Evolutionary conservation across 768 basidiomycete species (phyloP).

Genomic region (Boletus reticuloceps): DNA sequence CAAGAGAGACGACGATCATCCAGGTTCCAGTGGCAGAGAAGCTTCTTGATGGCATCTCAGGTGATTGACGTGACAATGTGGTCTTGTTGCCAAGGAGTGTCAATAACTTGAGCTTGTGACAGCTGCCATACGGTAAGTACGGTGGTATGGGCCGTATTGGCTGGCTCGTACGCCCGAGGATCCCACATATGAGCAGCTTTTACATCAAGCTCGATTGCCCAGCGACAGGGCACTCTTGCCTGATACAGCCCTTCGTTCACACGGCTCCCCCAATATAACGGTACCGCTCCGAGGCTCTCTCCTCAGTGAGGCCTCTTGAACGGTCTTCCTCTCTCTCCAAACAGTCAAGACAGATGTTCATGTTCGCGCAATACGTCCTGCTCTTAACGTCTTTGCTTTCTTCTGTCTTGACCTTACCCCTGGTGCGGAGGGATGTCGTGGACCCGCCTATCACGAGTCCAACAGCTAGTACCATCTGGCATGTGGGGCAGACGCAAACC

Average conservation of each 20-base stretch:
- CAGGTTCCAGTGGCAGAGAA: neutral
- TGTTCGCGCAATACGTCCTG: slow-evolving; percentile 25
- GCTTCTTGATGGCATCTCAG: slow-evolving; percentile 12
- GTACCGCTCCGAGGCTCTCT: neutral
- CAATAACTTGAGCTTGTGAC: too few species aligned
- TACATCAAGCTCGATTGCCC: neutral
- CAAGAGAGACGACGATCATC: slow-evolving; percentile 3
- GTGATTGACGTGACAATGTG: slow-evolving; percentile 1
- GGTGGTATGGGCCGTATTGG: too few species aligned
- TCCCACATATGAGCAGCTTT: slow-evolving; percentile 1
- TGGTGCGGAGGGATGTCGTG: slow-evolving; percentile 43
- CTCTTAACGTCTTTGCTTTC: slow-evolving; percentile 19
- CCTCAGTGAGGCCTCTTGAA: slow-evolving; percentile 14
- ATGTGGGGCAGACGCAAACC: slow-evolving; percentile 40
- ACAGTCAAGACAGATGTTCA: slow-evolving; percentile 14
- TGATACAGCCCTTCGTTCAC: slow-evolving; percentile 19
- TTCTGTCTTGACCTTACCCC: slow-evolving; percentile 30
- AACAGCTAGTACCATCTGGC: slow-evolving; percentile 41
- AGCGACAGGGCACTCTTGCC: neutral
- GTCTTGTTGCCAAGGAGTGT: neutral
- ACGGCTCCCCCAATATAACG: slow-evolving; percentile 21
- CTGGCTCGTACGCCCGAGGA: neutral
- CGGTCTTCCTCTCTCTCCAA: slow-evolving; percentile 15
- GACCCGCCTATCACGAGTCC: slow-evolving; percentile 49
- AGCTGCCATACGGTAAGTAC: too few species aligned